A percentile compares a stretch with the other conserved stretches of the same genome.
Conservation (phyloP, 2,329 filamentous ascomycete genomes). For the Chaetomium globosum region DNA sequence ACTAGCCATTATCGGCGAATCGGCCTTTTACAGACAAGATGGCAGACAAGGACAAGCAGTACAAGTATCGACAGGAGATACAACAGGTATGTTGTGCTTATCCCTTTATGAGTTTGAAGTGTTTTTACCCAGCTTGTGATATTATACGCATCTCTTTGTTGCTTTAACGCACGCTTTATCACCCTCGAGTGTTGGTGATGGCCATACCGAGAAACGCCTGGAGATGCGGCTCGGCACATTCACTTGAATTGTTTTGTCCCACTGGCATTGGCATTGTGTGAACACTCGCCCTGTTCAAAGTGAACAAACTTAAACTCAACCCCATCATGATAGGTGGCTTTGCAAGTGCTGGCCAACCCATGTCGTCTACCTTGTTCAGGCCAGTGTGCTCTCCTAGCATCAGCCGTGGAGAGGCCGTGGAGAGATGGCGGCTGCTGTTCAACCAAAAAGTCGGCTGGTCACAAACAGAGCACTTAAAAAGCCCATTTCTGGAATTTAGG, state of each 20-base stretch:
- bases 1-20: background rate
- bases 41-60: conserved; percentile 69
- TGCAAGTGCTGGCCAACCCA: background rate
- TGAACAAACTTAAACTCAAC: too few species aligned
- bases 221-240: background rate
- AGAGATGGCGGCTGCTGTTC: background rate
- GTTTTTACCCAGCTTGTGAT: background rate
- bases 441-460: background rate
- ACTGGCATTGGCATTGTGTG: background rate
- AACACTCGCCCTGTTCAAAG: too few species aligned
- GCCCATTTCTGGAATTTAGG: background rate
- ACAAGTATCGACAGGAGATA: conserved; percentile 96
- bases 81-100: conserved; percentile 72
- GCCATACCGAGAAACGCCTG: background rate
- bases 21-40: conserved; percentile 50
- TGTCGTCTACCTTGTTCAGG: background rate
- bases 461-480: background rate
- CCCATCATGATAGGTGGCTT: background rate
- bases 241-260: background rate
- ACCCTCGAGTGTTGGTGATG: background rate
- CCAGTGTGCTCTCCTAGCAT: background rate
- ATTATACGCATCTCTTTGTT: background rate
- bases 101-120: background rate
- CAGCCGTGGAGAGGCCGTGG: background rate
- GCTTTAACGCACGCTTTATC: background rate